Conservation (phyloP, 1,139 yeast species). For the Komagataea norvegica region DNA sequence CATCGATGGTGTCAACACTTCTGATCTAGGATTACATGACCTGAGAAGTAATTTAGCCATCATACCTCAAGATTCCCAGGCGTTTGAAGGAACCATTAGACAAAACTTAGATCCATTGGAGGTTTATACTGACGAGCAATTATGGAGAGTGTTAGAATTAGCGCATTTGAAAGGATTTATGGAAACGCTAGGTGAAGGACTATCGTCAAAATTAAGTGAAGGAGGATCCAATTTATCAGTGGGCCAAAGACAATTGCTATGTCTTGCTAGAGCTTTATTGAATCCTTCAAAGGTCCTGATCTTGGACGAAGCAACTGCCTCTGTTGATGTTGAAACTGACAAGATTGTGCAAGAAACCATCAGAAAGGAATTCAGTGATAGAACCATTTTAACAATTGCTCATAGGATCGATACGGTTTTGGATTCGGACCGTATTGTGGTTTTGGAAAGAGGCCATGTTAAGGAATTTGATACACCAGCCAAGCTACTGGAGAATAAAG, state of each 20-base stretch:
- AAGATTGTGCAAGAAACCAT: conserved; percentile 70
- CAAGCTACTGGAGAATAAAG: conserved; percentile 39
- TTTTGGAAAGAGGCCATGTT: conserved; percentile 62
- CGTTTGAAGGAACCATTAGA: conserved; percentile 57
- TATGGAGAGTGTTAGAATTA: conserved; percentile 52
- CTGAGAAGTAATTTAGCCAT: conserved; percentile 53
- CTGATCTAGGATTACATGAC: conserved; percentile 42
- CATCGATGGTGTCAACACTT: conserved; percentile 44
- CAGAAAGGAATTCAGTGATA: conserved; percentile 52
- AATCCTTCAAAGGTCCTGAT: conserved; percentile 58
- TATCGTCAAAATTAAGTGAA: conserved; percentile 44
- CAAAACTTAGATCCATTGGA: conserved; percentile 58
- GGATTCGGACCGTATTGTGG: conserved; percentile 70
- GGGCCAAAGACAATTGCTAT: conserved; percentile 75
- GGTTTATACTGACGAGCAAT: conserved; percentile 45
- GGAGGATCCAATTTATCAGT: conserved; percentile 72
- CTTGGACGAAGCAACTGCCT: conserved; percentile 82
- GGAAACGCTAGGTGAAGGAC: conserved; percentile 17
- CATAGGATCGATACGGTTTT: conserved; percentile 79
- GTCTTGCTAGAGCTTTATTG: conserved; percentile 69
- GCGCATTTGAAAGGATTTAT: conserved; percentile 46
- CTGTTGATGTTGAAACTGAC: conserved; percentile 79
- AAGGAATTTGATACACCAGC: conserved; percentile 67
- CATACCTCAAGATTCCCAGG: conserved; percentile 68
- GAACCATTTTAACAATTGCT: conserved; percentile 76